Evolutionary conservation across 148 eudicot genomes (phyloP).

Genomic region (Silene uniflora): DNA sequence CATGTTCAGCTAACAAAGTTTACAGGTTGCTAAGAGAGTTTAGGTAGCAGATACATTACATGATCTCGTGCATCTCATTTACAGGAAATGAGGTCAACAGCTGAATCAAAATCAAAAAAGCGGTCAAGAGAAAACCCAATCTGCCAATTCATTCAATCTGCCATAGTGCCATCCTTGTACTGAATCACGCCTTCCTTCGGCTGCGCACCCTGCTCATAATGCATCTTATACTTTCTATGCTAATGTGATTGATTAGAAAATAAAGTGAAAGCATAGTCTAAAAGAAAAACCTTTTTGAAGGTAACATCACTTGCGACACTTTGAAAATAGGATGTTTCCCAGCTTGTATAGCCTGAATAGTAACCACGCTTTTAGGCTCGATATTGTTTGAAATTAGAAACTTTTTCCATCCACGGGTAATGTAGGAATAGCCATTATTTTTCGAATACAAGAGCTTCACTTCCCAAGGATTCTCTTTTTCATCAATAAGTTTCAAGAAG

Average conservation of each 20-base stretch:
- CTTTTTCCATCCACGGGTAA: conserved; percentile 6
- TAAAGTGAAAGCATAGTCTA: not conserved
- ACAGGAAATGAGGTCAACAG: too few species aligned
- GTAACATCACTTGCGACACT: not conserved
- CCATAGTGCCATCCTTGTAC: not conserved
- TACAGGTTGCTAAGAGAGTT: too few species aligned
- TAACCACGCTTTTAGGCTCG: not conserved
- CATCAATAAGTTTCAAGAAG: conserved; percentile 2
- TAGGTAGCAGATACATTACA: too few species aligned
- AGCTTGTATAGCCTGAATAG: conserved; percentile 11
- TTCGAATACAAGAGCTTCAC: not conserved
- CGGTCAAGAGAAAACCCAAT: too few species aligned
- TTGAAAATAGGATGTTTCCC: conserved; percentile 8
- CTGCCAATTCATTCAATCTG: too few species aligned
- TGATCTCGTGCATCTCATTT: too few species aligned
- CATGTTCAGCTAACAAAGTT: too few species aligned
- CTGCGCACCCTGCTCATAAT: conserved; percentile 9
- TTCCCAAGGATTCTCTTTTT: conserved; percentile 3
- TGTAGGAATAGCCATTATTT: conserved; percentile 8
- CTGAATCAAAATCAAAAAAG: too few species aligned
- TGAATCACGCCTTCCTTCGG: not conserved
- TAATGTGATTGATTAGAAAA: not conserved
- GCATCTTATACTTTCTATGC: not conserved
- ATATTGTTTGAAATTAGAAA: conserved; percentile 9
- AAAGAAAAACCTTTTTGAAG: not conserved